A percentile compares a stretch with the other conserved stretches of the same genome.
These are phyloP conservation scores for Monosporascus sp. DNA, from an alignment of 2,329 filamentous ascomycete genomes.

Conservation along the genomic window DNA sequence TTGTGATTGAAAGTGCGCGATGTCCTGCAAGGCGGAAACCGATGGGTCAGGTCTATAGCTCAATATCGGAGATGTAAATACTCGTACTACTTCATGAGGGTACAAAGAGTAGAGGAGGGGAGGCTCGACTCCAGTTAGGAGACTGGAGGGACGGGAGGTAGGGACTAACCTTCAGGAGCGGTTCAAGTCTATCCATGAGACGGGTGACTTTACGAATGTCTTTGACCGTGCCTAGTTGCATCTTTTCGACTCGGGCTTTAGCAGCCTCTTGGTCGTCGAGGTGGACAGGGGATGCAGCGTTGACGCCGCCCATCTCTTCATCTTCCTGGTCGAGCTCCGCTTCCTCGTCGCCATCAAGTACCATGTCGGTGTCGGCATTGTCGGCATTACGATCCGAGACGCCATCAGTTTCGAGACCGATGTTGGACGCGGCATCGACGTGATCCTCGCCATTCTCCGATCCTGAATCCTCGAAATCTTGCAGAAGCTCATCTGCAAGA, in stretches of 20 bases:
- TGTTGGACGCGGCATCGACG: constrained; percentile 43
- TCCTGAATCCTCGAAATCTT: constrained; percentile 83
- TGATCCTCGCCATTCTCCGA: constrained; percentile 65
- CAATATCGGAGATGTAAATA: constrained; percentile 58
- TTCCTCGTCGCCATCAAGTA: constrained; percentile 55
- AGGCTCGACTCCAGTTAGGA: constrained; percentile 5
- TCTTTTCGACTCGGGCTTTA: constrained; percentile 76
- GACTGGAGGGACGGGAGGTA: constrained; percentile 14
- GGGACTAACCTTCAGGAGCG: constrained; percentile 71
- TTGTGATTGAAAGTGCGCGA: constrained; percentile 67
- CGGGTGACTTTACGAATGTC: constrained; percentile 76
- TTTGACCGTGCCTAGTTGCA: constrained; percentile 66
- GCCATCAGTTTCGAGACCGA: constrained; percentile 37
- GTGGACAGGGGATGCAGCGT: constrained; percentile 37
- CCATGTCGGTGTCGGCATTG: constrained; percentile 30
- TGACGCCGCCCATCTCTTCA: constrained; percentile 47
- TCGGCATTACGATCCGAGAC: constrained; percentile 33
- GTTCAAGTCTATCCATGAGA: constrained; percentile 76
- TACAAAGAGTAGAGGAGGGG: not conserved
- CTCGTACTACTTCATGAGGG: constrained; percentile 26
- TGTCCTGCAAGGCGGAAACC: constrained; percentile 61
- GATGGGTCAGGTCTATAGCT: constrained; percentile 64
- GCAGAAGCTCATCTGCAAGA: constrained; percentile 84
- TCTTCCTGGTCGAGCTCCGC: constrained; percentile 55
- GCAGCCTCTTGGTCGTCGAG: constrained; percentile 62